These are phyloP conservation scores for Botrytis fragariae DNA, from an alignment of 2,329 filamentous ascomycete genomes.

Conservation along the genomic window DNA sequence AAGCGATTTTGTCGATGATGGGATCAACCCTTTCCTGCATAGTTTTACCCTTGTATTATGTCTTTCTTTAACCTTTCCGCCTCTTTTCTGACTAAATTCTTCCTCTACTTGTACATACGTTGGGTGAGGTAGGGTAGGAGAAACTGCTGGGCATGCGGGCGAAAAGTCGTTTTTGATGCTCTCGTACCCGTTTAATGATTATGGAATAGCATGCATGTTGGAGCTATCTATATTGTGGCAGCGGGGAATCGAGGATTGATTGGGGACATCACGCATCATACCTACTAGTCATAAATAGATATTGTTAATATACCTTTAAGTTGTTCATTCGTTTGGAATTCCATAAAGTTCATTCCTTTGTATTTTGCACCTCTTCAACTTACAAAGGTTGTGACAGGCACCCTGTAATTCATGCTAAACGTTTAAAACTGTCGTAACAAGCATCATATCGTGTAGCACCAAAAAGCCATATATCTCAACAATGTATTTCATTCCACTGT, in stretches of 20 bases:
- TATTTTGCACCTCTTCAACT: neutral
- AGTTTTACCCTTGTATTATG: neutral
- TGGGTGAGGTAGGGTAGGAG: neutral
- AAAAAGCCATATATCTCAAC: neutral
- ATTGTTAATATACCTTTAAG: conserved; percentile 8
- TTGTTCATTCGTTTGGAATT: neutral
- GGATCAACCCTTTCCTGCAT: neutral
- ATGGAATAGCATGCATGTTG: neutral
- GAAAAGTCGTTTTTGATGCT: neutral
- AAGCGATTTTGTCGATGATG: neutral
- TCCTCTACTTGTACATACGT: neutral
- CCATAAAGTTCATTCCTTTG: neutral
- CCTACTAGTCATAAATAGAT: neutral
- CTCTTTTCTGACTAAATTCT: neutral
- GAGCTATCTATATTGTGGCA: neutral
- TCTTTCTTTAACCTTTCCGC: neutral
- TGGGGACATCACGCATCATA: neutral
- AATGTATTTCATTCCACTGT: neutral
- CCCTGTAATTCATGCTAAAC: neutral
- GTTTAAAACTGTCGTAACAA: neutral
- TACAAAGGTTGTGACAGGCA: too few species aligned
- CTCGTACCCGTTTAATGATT: conserved; percentile 1
- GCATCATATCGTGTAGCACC: neutral
- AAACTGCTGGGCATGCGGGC: neutral
- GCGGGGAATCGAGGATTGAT: neutral